phyloP scores from a whole-genome alignment of 2,329 filamentous ascomycete species.

The Macrophomina tecta region DNA sequence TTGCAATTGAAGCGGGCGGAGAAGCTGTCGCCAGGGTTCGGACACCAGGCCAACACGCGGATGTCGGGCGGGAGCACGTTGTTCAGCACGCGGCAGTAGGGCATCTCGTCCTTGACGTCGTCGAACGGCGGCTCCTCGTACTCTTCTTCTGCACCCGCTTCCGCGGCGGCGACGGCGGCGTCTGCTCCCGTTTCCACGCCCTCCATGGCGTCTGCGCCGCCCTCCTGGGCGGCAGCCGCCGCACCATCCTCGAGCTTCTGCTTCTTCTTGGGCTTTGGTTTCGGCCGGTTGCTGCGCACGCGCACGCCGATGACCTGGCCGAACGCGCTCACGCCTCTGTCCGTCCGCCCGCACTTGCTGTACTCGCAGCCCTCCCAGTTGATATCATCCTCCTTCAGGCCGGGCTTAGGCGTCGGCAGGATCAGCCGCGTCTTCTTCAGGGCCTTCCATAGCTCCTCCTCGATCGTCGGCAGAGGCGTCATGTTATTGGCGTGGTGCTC shows the following conservation, averaged over 20 bases:
- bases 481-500: conserved; percentile 79
- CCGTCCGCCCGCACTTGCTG: conserved; percentile 92
- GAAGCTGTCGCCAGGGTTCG: conserved; percentile 77
- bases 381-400: conserved; percentile 48
- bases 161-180: neutral
- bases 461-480: conserved; percentile 78
- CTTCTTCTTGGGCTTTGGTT: conserved; percentile 42
- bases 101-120: conserved; percentile 78
- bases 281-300: conserved; percentile 78
- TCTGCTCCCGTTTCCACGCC: conserved; percentile 13
- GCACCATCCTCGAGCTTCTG: conserved; percentile 29
- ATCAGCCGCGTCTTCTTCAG: conserved; percentile 83
- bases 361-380: conserved; percentile 88
- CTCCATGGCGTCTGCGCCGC: conserved; percentile 28
- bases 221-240: neutral
- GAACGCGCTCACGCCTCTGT: conserved; percentile 93
- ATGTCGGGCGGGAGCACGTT: conserved; percentile 88
- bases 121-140: conserved; percentile 57
- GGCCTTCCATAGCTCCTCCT: conserved; percentile 93
- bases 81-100: conserved; percentile 85
- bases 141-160: conserved; percentile 30
- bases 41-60: conserved; percentile 90
- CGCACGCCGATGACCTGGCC: conserved; percentile 89
- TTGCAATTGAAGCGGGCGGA: conserved; percentile 91
- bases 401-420: conserved; percentile 60